Percentiles rank a stretch among this genome's conserved stretches.
These are phyloP conservation scores for Trypanosoma boissoni DNA, from an alignment of 208 protist genomes.

Conservation along the genomic window DNA sequence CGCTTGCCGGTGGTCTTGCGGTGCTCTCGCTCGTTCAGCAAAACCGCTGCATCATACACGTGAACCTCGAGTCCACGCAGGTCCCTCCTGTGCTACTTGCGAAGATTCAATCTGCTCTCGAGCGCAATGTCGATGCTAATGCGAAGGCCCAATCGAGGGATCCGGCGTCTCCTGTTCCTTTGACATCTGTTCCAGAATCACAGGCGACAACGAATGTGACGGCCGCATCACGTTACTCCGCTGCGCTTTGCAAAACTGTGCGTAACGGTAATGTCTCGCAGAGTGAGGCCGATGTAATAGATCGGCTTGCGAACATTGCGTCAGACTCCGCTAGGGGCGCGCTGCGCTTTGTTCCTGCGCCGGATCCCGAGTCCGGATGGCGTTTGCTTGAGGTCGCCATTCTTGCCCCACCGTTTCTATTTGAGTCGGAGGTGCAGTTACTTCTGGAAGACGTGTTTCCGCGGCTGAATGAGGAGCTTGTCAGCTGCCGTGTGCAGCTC, in stretches of 20 bases:
- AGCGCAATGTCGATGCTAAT: constrained; percentile 27
- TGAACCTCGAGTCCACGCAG: constrained; percentile 56
- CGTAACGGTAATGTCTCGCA: constrained; percentile 24
- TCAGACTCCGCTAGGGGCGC: background rate
- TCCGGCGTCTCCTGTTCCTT: constrained; percentile 5
- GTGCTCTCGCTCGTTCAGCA: constrained; percentile 63
- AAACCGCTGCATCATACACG: constrained; percentile 25
- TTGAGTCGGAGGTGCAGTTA: constrained; percentile 66
- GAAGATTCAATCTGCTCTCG: constrained; percentile 47
- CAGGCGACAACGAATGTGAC: background rate
- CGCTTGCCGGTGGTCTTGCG: constrained; percentile 64
- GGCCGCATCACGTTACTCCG: constrained; percentile 8
- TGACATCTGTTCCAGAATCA: background rate
- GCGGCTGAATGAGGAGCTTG: constrained; percentile 60
- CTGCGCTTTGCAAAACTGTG: constrained; percentile 20
- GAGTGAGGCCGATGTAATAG: constrained; percentile 17
- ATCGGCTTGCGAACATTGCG: constrained; percentile 9
- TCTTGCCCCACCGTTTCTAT: constrained; percentile 67
- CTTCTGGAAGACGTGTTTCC: constrained; percentile 63
- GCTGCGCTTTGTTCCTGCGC: constrained; percentile 32
- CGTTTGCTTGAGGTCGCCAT: constrained; percentile 76
- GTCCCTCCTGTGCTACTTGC: constrained; percentile 50
- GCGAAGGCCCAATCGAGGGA: no score
- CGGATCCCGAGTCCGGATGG: constrained; percentile 53
- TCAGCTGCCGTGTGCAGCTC: constrained; percentile 32